Evolutionary conservation across 257 asterid species (phyloP), one percentile per base, ranked within the genome.

Genomic region (Lycium barbarum): DNA sequence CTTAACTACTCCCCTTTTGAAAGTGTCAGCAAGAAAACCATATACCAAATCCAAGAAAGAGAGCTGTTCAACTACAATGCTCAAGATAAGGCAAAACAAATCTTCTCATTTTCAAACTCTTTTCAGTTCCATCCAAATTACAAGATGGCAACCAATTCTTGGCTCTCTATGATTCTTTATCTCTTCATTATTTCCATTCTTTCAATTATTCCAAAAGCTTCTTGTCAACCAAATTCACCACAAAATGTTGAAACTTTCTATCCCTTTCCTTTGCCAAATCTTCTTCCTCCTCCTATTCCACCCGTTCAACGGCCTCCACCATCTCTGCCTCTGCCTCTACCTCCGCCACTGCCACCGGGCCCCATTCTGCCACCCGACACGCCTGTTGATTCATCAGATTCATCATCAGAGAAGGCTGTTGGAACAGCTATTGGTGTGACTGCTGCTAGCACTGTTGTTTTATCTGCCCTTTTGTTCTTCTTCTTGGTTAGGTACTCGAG

Each of bases 241-340:
- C 98, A 89, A 62, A 97, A 97, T 84, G 87, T 97, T 15, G 88
- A 94, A 72, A 90, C 94, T 68, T 84, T 86, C 90, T 97, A 90
- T 45, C 98, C 97, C 2, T 87, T 88, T 54, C 84, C 89, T 18
- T 85, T 90, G 47, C 81, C 86, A 3, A 84, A 87, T 7, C 66
- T 85, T 11, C 33, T 54, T 9, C 87, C 88, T 2, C 45, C 88
- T 9, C 76, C 81, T 1, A 43, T 15, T 13, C 83, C 89, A 36
- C 73, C 83, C 7, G 12, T 61, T 20, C 63, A 20, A 59, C 87
- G 78, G 5, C 67, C 85, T 0, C 55, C 83, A 3, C 91, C 76
- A 3, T 83, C 86, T 0, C 91, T 88, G 10, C 85, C 79, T 3
- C 88, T 86, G 0, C 86, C 76, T 68, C 51, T 26, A 26, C 33